Base-by-base conservation (phyloP, 2,329 filamentous ascomycete species). In the Sclerotinia spermophila region DNA sequence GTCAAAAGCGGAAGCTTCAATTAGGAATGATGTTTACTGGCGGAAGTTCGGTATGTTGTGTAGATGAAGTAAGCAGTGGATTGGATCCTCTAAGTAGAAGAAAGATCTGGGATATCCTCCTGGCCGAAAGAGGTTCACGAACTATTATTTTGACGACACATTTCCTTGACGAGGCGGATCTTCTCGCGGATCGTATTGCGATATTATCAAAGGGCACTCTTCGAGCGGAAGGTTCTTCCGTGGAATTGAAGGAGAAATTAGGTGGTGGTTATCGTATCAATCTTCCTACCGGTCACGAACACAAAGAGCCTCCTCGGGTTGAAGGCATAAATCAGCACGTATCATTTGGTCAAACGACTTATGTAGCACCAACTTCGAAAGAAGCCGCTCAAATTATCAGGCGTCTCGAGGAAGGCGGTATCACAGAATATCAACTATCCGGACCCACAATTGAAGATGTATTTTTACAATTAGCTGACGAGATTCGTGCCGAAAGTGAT, bases 21-120 rank as follows among this genome's bases (percentile, higher is more conserved):
- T 84, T 97, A 3, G 94, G 93, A 7, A 95, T 97, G 89, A 97
- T 97, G 93, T 89, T 97, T 75, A 96, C 93, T 5, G 94, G 95
- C 72, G 94, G 93, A 17, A 95, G 92, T 73, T 89, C 89, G 35
- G 90, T 97, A 0, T 97, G 94, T 81, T 96, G 93, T 77, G 89
- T 97, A 8, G 94, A 97, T 75, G 95, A 97, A 80, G 93, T 97
- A 21, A 94, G 91, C 53, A 94, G 91, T 72, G 95, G 94, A 21
- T 85, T 97, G 30, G 94, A 97, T 78, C 94, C 95, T 0, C 83
- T 97, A 1, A 94, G 92, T 30, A 86, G 95, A 69, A 84, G 94
- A 40, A 97, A 97, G 81, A 92, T 97, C 35, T 97, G 94, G 94
- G 93, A 97, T 75, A 97, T 97, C 72, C 83, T 97, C 33, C 84